Conservation (phyloP, 1,284 basidiomycete species). For the Tylopilus orsonianus region DNA sequence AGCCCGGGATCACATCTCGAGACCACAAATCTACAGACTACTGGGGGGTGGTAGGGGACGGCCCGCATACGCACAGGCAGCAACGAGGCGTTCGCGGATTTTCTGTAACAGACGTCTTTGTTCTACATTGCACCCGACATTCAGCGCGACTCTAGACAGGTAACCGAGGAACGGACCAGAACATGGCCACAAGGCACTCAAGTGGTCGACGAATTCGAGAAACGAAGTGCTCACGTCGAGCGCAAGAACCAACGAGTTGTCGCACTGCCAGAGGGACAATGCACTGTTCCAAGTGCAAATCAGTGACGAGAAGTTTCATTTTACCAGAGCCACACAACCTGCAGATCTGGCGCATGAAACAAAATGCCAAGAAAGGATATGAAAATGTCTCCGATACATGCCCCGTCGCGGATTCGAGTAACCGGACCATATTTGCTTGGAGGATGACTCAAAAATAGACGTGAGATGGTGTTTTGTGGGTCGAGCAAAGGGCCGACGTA, state of each 20-base stretch:
- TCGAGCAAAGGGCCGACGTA: constrained; percentile 40
- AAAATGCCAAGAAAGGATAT: constrained; percentile 67
- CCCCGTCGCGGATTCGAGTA: constrained; percentile 63
- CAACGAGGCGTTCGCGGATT: constrained; percentile 47
- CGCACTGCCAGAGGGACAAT: constrained; percentile 60
- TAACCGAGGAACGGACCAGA: constrained; percentile 42
- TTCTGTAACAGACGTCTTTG: constrained; percentile 49
- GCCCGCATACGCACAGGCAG: constrained; percentile 50
- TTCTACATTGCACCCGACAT: constrained; percentile 41
- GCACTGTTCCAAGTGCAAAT: constrained; percentile 40
- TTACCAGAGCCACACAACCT: constrained; percentile 42
- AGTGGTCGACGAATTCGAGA: constrained; percentile 62
- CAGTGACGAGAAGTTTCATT: constrained; percentile 5
- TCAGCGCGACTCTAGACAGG: constrained; percentile 1
- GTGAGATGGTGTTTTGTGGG: constrained; percentile 4
- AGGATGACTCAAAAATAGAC: constrained; percentile 49
- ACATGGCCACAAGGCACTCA: constrained; percentile 69
- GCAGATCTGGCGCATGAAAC: constrained; percentile 74
- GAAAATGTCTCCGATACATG: constrained; percentile 52
- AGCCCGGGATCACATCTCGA: too few species aligned
- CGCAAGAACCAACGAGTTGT: constrained; percentile 59
- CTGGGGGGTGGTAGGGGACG: constrained; percentile 34
- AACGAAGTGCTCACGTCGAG: constrained; percentile 66
- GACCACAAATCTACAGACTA: too few species aligned
- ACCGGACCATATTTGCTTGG: constrained; percentile 60